phyloP scores from a whole-genome alignment of 2,329 filamentous ascomycete species.

The Cyphellophora attinorum region DNA sequence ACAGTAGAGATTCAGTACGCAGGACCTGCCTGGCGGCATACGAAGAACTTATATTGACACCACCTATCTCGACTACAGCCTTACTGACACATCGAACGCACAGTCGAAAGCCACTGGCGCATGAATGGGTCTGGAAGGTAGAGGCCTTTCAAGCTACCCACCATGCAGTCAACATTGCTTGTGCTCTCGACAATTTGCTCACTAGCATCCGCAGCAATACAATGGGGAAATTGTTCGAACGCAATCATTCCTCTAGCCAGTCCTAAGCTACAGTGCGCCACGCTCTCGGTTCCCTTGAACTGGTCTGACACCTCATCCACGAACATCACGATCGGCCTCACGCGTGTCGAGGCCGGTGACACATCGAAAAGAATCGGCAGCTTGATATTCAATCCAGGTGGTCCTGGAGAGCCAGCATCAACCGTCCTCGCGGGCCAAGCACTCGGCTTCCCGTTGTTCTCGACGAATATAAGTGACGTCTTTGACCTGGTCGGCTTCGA shows the following conservation, averaged over 20 bases:
- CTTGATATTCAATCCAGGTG: constrained; percentile 31
- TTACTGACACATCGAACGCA: too few relatives aligned
- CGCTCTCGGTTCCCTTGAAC: background rate
- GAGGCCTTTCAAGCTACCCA: too few relatives aligned
- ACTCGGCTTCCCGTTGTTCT: background rate
- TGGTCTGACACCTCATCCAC: background rate
- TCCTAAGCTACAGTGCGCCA: background rate
- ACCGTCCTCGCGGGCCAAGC: background rate
- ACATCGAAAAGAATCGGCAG: constrained; percentile 21
- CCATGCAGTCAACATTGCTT: too few relatives aligned
- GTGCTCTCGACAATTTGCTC: too few relatives aligned
- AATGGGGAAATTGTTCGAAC: background rate
- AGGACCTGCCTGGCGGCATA: too few relatives aligned
- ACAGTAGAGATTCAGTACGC: too few relatives aligned
- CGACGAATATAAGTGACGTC: constrained; percentile 7
- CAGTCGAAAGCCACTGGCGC: too few relatives aligned
- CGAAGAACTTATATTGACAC: too few relatives aligned
- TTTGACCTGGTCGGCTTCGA: constrained; percentile 37
- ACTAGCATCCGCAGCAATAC: too few relatives aligned
- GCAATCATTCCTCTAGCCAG: background rate
- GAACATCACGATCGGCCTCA: constrained; percentile 21
- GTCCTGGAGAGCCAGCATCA: constrained; percentile 1
- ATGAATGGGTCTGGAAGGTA: too few relatives aligned
- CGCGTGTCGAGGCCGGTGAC: constrained; percentile 12
- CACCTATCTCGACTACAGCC: too few relatives aligned